Evolutionary conservation across 495 filamentous ascomycete species (phyloP).

Genomic region (Elasticomyces elasticus): DNA sequence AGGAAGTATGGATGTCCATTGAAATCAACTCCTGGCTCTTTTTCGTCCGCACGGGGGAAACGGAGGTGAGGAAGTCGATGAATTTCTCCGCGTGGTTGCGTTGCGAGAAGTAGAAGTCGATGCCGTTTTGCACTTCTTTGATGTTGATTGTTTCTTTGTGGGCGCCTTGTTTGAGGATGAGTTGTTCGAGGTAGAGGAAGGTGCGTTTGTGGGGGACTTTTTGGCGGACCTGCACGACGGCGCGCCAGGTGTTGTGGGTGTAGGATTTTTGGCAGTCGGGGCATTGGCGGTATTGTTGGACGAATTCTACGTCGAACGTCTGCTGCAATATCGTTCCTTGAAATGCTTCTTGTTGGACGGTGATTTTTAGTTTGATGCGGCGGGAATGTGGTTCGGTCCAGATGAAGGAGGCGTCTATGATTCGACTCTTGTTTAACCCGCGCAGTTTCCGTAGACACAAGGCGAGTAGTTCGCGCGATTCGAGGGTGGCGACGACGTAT

Average conservation of each 20-base stretch:
- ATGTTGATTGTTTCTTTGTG: slow-evolving; percentile 94
- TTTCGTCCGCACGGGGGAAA: slow-evolving; percentile 66
- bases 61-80: slow-evolving; percentile 77
- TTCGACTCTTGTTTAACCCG: slow-evolving; percentile 73
- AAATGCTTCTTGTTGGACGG: slow-evolving; percentile 70
- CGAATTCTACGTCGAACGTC: slow-evolving; percentile 85
- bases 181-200: slow-evolving; percentile 90
- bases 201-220: slow-evolving; percentile 96
- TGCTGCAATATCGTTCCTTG: slow-evolving; percentile 78
- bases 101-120: slow-evolving; percentile 88
- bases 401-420: slow-evolving; percentile 91
- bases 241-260: slow-evolving; percentile 83
- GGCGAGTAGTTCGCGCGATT: slow-evolving; percentile 82
- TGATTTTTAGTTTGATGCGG: slow-evolving; percentile 84
- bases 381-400: slow-evolving; percentile 97
- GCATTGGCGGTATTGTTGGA: slow-evolving; percentile 82
- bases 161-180: slow-evolving; percentile 86
- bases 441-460: slow-evolving; percentile 74
- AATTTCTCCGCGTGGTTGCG: slow-evolving; percentile 89
- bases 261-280: slow-evolving; percentile 88
- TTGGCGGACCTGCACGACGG: slow-evolving; percentile 85
- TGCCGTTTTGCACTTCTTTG: slow-evolving; percentile 83
- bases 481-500: slow-evolving; percentile 73
- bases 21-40: slow-evolving; percentile 89
- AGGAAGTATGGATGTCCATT: slow-evolving; percentile 79